These are phyloP conservation scores for Pachysandra terminalis DNA, from an alignment of 164 flowering plant species.

Conservation along the genomic window DNA sequence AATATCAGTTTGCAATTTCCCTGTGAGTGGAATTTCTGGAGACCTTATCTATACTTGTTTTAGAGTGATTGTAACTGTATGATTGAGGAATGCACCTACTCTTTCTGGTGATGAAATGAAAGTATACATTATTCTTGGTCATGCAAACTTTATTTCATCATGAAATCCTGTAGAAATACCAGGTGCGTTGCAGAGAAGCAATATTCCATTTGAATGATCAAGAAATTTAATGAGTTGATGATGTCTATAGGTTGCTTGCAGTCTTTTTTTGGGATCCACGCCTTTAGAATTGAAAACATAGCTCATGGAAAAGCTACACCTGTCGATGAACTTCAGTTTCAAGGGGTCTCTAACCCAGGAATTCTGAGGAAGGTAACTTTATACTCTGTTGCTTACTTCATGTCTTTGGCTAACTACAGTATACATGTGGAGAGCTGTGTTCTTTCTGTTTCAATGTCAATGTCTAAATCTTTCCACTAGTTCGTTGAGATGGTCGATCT, in stretches of 20 bases:
- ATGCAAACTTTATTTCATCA: background rate
- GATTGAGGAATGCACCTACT: background rate
- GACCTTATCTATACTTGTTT: background rate
- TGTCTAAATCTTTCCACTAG: background rate
- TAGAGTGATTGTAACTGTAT: background rate
- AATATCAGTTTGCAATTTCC: background rate
- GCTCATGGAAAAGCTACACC: conserved; percentile 73
- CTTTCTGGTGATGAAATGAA: background rate
- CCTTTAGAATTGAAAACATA: conserved; percentile 68
- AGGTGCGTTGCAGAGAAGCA: background rate
- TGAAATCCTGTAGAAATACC: conserved; percentile 5
- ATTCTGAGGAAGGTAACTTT: conserved; percentile 56
- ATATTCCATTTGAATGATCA: background rate
- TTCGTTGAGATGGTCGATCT: background rate
- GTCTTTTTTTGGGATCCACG: conserved; percentile 60
- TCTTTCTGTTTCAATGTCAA: background rate
- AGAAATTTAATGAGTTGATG: conserved; percentile 1
- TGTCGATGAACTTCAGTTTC: conserved; percentile 80
- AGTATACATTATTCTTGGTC: background rate
- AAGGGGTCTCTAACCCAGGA: conserved; percentile 69
- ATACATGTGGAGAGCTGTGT: background rate
- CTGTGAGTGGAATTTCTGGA: background rate
- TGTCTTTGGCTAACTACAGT: background rate
- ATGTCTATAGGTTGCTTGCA: conserved; percentile 70
- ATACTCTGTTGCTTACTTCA: background rate